These are phyloP conservation scores for Agrocybe praecox DNA, from an alignment of 768 basidiomycete genomes.

Conservation along the genomic window DNA sequence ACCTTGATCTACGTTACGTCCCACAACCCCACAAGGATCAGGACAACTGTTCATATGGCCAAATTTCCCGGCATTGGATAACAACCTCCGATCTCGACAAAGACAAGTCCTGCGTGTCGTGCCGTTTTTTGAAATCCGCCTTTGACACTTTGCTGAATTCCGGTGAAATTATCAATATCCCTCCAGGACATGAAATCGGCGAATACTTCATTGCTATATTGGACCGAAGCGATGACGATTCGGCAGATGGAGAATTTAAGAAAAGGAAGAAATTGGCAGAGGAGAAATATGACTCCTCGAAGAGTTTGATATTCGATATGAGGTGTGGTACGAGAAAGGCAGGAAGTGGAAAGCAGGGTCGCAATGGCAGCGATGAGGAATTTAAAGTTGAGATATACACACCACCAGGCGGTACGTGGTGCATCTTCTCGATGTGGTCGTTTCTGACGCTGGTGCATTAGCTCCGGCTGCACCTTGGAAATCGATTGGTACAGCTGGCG, in stretches of 20 bases:
- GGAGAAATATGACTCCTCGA: background rate
- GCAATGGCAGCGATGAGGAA: constrained; percentile 10
- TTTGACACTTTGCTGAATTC: constrained; percentile 12
- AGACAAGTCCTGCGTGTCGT: constrained; percentile 8
- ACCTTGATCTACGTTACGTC: constrained; percentile 13
- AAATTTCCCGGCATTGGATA: constrained; percentile 14
- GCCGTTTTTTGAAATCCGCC: constrained; percentile 10
- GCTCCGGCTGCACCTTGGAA: constrained; percentile 8
- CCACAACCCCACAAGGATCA: constrained; percentile 16
- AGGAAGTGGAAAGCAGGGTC: background rate
- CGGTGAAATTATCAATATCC: background rate
- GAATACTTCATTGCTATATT: constrained; percentile 14
- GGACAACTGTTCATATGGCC: constrained; percentile 11
- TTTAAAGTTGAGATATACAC: constrained; percentile 16
- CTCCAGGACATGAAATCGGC: background rate
- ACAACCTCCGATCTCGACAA: constrained; percentile 7
- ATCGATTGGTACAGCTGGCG: constrained; percentile 11
- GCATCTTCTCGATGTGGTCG: background rate
- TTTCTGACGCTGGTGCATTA: background rate
- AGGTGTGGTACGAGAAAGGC: constrained; percentile 2
- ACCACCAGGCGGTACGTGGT: constrained; percentile 1
- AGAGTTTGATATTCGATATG: constrained; percentile 11
- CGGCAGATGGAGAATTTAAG: background rate
- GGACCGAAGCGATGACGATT: constrained; percentile 9
- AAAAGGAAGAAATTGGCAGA: background rate